Evolutionary conservation across 352 stramenopile genomes (phyloP), one percentile per base, ranked within the genome.

Genomic region (Pythium oligandrum): DNA sequence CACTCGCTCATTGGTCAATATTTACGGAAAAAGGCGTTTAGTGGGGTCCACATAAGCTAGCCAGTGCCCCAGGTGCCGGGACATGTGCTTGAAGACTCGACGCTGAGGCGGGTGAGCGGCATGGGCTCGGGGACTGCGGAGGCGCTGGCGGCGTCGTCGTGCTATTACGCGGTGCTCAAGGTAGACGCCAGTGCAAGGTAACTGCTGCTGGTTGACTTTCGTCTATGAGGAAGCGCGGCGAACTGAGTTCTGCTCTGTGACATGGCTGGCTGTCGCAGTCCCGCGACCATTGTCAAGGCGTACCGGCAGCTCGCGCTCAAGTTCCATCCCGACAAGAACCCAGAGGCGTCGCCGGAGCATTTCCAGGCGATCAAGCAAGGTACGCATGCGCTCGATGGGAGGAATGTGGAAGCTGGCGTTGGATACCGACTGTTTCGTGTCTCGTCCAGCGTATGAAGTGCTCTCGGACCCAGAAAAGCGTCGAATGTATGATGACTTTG

Each of bases 261-360:
- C 17, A 26, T 26, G 17, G 17, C 17, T 26, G 17, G 17, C 17
- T 37, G 42, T 42, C 42, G 31, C 53, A 98, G 81, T 60, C 66
- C 92, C 34, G 73, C 95, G 4, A 90, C 96, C 45, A 98, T 99
- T 51, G 97, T 98, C 62, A 86, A 90, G 47, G 90, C 95, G 4
- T 99, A 99, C 67, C 95, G 97, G 48, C 80, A 81, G 45, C 75
- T 97, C 52, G 90, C 85, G 55, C 77, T 98, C 35, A 88, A 97
- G 70, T 88, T 96, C n/a, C 95, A 99, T 55, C 96, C 96, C 2
- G 96, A 99, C 71, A 98, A 98, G 73, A 98, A 98, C 68, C 89
- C 83, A 9, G 83, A 81, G 40, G 87, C 83, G 2, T 72, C 88
- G 42, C 81, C 86, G 0, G 81, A 97, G 61, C 76, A 96, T 50